These are phyloP conservation scores for Trifolium fragiferum DNA, from an alignment of 306 rosid species.

Conservation along the genomic window DNA sequence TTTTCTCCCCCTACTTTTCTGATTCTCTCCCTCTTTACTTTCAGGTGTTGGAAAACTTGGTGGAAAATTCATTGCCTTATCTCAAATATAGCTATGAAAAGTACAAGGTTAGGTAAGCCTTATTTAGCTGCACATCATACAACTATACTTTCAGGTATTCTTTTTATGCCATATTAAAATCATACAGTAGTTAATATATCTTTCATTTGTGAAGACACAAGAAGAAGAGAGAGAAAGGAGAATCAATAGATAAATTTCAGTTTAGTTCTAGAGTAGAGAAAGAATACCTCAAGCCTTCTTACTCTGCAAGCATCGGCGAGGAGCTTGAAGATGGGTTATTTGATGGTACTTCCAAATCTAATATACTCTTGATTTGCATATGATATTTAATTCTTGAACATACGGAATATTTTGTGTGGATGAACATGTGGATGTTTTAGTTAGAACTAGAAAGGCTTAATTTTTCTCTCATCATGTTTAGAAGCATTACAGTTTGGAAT, in stretches of 20 bases:
- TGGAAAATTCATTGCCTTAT: slow-evolving; percentile 89
- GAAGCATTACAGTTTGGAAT: slow-evolving; percentile 23
- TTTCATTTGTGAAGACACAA: slow-evolving; percentile 62
- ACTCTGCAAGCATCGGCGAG: slow-evolving; percentile 87
- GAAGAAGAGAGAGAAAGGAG: slow-evolving; percentile 68
- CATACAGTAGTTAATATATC: slow-evolving; percentile 38
- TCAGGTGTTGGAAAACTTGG: slow-evolving; percentile 86
- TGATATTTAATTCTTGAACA: slow-evolving; percentile 21
- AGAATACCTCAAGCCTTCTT: slow-evolving; percentile 90
- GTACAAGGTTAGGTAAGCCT: slow-evolving; percentile 77
- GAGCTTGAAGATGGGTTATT: slow-evolving; percentile 98
- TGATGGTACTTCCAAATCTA: slow-evolving; percentile 67
- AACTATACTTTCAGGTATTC: too few species aligned
- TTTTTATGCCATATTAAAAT: slow-evolving; percentile 34
- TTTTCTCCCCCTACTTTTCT: slow-evolving; percentile 1
- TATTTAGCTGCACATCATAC: too few species aligned
- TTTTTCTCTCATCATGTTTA: slow-evolving; percentile 7
- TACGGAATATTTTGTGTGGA: slow-evolving; percentile 15
- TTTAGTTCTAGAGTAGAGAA: slow-evolving; percentile 91
- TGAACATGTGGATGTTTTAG: neutral
- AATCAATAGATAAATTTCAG: slow-evolving; percentile 58
- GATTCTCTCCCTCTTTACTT: slow-evolving; percentile 22
- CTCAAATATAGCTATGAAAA: slow-evolving; percentile 87
- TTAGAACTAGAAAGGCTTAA: slow-evolving; percentile 10
- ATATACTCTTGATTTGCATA: slow-evolving; percentile 32